Conservation (phyloP, 805 yeast genomes). For the Maudiozyma barnettii region DNA sequence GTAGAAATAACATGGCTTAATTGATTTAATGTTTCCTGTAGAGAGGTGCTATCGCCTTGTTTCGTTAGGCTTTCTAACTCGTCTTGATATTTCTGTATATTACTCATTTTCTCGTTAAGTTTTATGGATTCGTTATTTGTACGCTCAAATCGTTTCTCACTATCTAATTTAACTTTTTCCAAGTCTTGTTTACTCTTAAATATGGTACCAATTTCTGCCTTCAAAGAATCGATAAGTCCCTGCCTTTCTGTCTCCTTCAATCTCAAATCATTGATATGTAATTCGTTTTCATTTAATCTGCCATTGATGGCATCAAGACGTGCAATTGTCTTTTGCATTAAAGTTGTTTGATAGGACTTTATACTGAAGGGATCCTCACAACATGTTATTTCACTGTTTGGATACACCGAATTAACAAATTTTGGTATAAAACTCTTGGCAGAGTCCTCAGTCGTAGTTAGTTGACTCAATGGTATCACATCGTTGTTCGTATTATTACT, state of each 20-base stretch:
- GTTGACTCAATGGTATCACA: neutral
- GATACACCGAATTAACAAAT: conserved; percentile 6
- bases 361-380: conserved; percentile 4
- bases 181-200: conserved; percentile 30
- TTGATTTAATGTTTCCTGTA: neutral
- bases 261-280: conserved; percentile 22
- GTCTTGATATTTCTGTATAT: conserved; percentile 6
- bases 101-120: conserved; percentile 7
- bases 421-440: conserved; percentile 1
- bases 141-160: conserved; percentile 20
- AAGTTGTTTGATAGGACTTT: conserved; percentile 29
- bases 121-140: conserved; percentile 11
- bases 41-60: neutral
- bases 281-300: conserved; percentile 15
- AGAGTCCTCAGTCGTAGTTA: neutral
- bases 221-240: conserved; percentile 31
- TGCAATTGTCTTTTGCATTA: conserved; percentile 32
- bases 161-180: conserved; percentile 17
- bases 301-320: conserved; percentile 25
- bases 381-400: conserved; percentile 6
- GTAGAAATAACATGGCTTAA: neutral
- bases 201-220: conserved; percentile 32
- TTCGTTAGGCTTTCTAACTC: neutral
- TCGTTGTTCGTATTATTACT: neutral
- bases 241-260: conserved; percentile 35